These are phyloP conservation scores for Kodamaea leandrae DNA, from an alignment of 805 yeast genomes.

Conservation along the genomic window DNA sequence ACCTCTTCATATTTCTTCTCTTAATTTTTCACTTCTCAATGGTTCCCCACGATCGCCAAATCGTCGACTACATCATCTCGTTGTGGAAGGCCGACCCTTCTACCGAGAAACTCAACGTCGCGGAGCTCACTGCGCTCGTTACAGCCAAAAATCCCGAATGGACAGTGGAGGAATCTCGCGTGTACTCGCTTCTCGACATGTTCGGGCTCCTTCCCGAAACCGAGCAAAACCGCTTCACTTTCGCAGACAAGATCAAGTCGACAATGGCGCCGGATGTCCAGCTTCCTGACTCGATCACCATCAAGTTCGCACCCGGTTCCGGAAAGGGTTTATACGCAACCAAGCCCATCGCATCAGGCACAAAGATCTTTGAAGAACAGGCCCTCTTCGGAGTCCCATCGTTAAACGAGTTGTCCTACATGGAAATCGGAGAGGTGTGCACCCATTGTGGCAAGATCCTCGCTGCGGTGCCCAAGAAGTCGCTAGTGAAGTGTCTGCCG, in stretches of 20 bases:
- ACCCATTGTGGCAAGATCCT: slow-evolving; percentile 59
- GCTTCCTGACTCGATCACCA: slow-evolving; percentile 43
- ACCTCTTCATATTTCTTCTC: background rate
- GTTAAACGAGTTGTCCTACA: slow-evolving; percentile 58
- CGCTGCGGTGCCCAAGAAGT: slow-evolving; percentile 30
- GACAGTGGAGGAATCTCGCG: slow-evolving; percentile 58
- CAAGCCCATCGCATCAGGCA: slow-evolving; percentile 46
- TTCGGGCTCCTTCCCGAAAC: slow-evolving; percentile 46
- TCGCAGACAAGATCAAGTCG: slow-evolving; percentile 54
- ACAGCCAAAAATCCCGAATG: slow-evolving; percentile 56
- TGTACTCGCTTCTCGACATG: slow-evolving; percentile 51
- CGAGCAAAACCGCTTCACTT: slow-evolving; percentile 41
- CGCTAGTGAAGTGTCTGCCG: slow-evolving; percentile 28
- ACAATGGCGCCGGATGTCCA: slow-evolving; percentile 44
- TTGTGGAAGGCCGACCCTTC: slow-evolving; percentile 69
- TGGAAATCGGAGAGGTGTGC: slow-evolving; percentile 65
- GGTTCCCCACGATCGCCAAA: slow-evolving; percentile 58
- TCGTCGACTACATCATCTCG: slow-evolving; percentile 57
- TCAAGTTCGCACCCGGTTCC: slow-evolving; percentile 48
- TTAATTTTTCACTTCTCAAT: background rate
- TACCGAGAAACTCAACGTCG: slow-evolving; percentile 55
- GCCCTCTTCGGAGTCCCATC: slow-evolving; percentile 65
- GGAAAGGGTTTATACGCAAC: slow-evolving; percentile 65
- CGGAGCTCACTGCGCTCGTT: slow-evolving; percentile 51
- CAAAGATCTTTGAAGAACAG: slow-evolving; percentile 58